Conservation (phyloP, 2,329 filamentous ascomycete species). For the Fusarium poae region DNA sequence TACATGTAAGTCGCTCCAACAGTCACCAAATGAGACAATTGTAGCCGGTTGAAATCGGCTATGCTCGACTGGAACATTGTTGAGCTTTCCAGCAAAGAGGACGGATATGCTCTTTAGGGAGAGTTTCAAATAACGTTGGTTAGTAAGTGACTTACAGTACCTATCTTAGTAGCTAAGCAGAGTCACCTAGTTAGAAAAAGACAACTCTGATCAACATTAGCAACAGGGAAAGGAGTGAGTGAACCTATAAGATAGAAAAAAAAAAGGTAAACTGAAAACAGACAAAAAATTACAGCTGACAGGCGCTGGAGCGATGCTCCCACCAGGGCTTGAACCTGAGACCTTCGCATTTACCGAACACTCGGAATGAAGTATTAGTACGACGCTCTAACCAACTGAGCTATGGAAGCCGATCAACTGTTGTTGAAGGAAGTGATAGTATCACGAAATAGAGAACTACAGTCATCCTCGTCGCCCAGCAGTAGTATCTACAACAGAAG, state of each 20-base stretch:
- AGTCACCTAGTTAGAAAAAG: background rate
- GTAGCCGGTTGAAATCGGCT: background rate
- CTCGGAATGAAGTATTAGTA: conserved; percentile 48
- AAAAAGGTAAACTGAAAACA: no score
- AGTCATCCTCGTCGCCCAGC: accelerated
- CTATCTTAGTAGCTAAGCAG: background rate
- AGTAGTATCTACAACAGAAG: background rate
- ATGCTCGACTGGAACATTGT: background rate
- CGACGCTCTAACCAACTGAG: conserved; percentile 51
- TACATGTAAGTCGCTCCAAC: background rate
- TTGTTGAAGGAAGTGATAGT: background rate
- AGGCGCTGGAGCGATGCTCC: conserved; percentile 45
- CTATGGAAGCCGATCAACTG: conserved; percentile 48
- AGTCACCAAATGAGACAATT: conserved; percentile 1
- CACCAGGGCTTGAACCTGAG: conserved; percentile 50
- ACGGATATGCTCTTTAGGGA: background rate
- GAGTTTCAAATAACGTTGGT: background rate
- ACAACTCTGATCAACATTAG: background rate
- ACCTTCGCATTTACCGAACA: conserved; percentile 47
- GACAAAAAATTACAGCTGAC: conserved; percentile 27
- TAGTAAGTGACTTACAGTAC: background rate
- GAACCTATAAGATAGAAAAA: background rate
- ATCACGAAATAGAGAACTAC: accelerated
- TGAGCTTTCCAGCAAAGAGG: background rate
- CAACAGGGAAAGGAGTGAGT: no score